These are phyloP conservation scores for Boletus subluridellus DNA, from an alignment of 1,284 basidiomycete species.

Conservation along the genomic window DNA sequence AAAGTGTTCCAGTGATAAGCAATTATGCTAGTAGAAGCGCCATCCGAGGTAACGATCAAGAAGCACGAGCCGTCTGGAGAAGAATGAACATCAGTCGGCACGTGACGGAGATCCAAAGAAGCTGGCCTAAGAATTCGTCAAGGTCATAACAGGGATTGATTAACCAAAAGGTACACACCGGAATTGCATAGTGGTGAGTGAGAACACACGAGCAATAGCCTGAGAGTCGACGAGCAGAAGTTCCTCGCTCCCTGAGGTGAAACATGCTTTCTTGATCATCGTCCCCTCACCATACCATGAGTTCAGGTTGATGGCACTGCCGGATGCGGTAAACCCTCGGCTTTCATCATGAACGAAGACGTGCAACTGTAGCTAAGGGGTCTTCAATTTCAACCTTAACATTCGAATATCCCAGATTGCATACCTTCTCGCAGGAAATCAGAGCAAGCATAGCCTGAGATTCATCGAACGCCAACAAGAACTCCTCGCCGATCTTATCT, in stretches of 20 bases:
- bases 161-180: constrained; percentile 36
- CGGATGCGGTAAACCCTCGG: constrained; percentile 37
- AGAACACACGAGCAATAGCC: constrained; percentile 46
- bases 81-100: constrained; percentile 39
- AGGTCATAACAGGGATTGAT: neutral
- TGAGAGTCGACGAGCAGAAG: constrained; percentile 46
- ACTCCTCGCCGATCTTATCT: constrained; percentile 44
- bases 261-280: constrained; percentile 37
- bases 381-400: neutral
- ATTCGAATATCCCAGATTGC: neutral
- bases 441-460: constrained; percentile 44
- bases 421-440: constrained; percentile 42
- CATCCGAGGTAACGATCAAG: constrained; percentile 32
- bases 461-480: constrained; percentile 50
- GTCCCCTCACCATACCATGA: constrained; percentile 42
- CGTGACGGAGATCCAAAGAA: constrained; percentile 36
- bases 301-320: constrained; percentile 40
- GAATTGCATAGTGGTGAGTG: constrained; percentile 50
- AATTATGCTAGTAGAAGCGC: constrained; percentile 24
- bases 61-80: constrained; percentile 57
- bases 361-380: constrained; percentile 38
- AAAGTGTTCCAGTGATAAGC: constrained; percentile 58
- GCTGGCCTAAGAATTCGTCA: constrained; percentile 41
- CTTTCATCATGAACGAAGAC: constrained; percentile 44
- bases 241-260: constrained; percentile 49